These are phyloP conservation scores for Aureobasidium lini DNA, from an alignment of 2,329 filamentous ascomycete genomes.

Conservation along the genomic window DNA sequence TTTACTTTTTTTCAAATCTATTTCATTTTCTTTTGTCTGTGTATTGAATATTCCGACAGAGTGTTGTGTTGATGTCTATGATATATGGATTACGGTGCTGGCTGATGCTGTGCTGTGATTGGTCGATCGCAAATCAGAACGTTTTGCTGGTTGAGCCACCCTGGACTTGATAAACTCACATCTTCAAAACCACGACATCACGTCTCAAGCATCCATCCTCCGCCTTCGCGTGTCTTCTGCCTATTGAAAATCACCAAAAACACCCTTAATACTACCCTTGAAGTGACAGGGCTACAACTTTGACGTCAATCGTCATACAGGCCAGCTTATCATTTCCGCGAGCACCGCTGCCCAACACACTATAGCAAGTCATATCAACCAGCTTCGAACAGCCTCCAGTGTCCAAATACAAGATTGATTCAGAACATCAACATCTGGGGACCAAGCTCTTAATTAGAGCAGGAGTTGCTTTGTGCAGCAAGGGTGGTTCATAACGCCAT, in stretches of 20 bases:
- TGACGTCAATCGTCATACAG: no score
- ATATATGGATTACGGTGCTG: neutral
- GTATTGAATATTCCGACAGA: neutral
- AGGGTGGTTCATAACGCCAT: neutral
- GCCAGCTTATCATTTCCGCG: no score
- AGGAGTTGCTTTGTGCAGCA: no score
- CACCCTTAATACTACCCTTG: no score
- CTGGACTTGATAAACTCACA: neutral
- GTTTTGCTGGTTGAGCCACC: neutral
- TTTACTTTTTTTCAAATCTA: constrained; percentile 10
- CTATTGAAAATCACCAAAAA: neutral
- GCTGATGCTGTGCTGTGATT: constrained; percentile 1
- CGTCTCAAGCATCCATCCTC: neutral
- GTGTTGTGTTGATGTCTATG: neutral
- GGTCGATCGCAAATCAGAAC: neutral
- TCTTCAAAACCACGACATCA: neutral
- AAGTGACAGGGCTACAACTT: no score
- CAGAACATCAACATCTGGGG: no score
- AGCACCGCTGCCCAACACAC: no score
- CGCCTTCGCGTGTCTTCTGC: no score
- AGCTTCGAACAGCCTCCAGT: no score
- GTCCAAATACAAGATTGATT: no score
- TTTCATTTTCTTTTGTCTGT: constrained; percentile 11
- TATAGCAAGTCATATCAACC: no score
- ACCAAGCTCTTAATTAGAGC: no score